A percentile compares a stretch with the other conserved stretches of the same genome.
phyloP scores from a whole-genome alignment of 345 rosid genomes.

The Durio zibethinus region DNA sequence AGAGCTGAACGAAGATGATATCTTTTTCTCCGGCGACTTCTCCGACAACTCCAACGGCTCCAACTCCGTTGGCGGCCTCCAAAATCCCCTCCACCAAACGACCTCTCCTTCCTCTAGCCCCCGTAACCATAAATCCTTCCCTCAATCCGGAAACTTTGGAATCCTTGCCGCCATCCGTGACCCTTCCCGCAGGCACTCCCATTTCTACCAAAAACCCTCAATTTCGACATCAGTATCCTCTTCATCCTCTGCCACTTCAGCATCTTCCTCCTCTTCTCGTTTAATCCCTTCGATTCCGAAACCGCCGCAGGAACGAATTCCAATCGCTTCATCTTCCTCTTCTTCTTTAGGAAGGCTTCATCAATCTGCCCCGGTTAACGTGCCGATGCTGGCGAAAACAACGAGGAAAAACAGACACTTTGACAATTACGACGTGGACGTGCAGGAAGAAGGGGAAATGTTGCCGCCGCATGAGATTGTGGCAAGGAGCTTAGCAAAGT shows the following conservation, averaged over 20 bases:
- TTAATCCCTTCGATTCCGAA: conserved; percentile 58
- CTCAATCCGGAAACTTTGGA: conserved; percentile 53
- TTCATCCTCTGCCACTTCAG: conserved; percentile 31
- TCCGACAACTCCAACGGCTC: conserved; percentile 19
- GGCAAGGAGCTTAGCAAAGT: conserved; percentile 56
- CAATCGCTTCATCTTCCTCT: conserved; percentile 21
- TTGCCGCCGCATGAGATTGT: conserved; percentile 92
- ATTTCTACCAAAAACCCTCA: conserved; percentile 53
- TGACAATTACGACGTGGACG: conserved; percentile 47
- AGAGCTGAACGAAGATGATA: conserved; percentile 71
- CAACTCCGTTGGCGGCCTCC: neutral
- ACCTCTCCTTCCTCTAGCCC: conserved; percentile 9
- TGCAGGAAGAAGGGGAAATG: conserved; percentile 51
- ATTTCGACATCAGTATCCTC: conserved; percentile 39
- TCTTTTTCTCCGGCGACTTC: conserved; percentile 54
- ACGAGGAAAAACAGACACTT: conserved; percentile 46
- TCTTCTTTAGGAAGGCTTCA: conserved; percentile 37
- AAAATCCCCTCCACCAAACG: conserved; percentile 15
- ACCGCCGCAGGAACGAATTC: conserved; percentile 61
- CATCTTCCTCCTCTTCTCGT: conserved; percentile 46
- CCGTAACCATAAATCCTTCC: conserved; percentile 32
- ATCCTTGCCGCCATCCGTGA: conserved; percentile 78
- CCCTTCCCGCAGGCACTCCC: conserved; percentile 31
- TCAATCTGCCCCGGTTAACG: conserved; percentile 79
- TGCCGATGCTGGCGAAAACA: conserved; percentile 42